phyloP scores from a whole-genome alignment of 306 rosid species.

The Lathyrus oleraceus region DNA sequence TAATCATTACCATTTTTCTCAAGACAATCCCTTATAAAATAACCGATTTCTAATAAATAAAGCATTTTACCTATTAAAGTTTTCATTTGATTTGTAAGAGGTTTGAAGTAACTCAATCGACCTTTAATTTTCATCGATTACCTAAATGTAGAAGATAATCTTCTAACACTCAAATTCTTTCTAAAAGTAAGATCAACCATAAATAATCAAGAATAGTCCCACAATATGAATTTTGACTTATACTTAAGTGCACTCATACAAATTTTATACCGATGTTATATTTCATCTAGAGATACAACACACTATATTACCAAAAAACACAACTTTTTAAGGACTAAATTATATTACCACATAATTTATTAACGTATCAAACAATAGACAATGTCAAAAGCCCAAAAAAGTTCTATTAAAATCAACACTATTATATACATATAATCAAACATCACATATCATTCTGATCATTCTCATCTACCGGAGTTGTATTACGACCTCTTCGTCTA shows the following conservation, averaged over 20 bases:
- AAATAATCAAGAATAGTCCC: neutral
- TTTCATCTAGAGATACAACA: conserved; percentile 33
- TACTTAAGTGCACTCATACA: conserved; percentile 28
- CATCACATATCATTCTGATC: conserved; percentile 41
- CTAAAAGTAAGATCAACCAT: neutral
- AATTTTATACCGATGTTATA: conserved; percentile 1
- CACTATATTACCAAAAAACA: conserved; percentile 22
- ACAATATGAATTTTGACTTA: conserved; percentile 23
- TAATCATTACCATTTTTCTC: no score
- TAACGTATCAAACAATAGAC: conserved; percentile 22
- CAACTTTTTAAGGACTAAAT: neutral
- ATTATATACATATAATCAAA: conserved; percentile 40
- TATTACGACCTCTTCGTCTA: conserved; percentile 46
- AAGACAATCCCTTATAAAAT: no score
- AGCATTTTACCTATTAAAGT: no score
- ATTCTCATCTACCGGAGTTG: conserved; percentile 21
- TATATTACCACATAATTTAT: conserved; percentile 18
- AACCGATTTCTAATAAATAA: no score
- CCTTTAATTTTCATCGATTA: no score
- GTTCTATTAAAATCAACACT: neutral
- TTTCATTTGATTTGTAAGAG: no score
- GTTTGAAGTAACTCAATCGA: no score
- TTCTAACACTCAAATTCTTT: no score
- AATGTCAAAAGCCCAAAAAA: neutral
- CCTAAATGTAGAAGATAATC: no score